A percentile compares a stretch with the other conserved stretches of the same genome.
These are phyloP conservation scores for Aspergillus tubingensis DNA, from an alignment of 2,329 filamentous ascomycete genomes.

Conservation along the genomic window DNA sequence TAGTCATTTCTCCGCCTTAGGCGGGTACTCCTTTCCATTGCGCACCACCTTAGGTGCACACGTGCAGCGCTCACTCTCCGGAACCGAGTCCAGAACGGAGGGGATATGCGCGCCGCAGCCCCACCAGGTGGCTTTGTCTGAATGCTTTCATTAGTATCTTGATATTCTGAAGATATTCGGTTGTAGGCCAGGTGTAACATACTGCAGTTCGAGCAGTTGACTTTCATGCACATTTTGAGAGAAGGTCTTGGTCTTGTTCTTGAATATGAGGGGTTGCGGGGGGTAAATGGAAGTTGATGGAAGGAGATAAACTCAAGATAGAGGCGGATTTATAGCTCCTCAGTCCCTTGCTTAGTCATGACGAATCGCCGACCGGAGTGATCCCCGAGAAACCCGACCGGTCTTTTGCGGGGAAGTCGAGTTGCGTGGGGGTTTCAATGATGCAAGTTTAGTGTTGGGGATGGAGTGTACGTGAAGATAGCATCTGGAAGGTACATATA, in stretches of 20 bases:
- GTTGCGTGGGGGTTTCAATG: too few relatives aligned
- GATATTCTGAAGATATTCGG: not conserved
- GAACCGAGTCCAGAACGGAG: constrained; percentile 62
- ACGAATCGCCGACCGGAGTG: too few relatives aligned
- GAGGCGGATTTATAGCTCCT: too few relatives aligned
- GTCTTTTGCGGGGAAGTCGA: too few relatives aligned
- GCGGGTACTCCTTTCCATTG: constrained; percentile 65
- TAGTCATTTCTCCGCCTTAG: constrained; percentile 57
- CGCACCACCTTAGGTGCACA: constrained; percentile 65
- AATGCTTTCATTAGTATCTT: not conserved
- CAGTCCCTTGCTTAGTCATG: too few relatives aligned
- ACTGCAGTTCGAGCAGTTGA: constrained; percentile 65
- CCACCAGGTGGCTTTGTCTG: constrained; percentile 65
- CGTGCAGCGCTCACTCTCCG: constrained; percentile 62
- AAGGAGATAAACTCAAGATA: too few relatives aligned
- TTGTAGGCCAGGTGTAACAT: constrained; percentile 37
- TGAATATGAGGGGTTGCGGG: not conserved
- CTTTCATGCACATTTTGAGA: constrained; percentile 64
- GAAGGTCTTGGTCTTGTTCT: not conserved
- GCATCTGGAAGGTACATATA: not conserved
- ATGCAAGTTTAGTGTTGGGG: not conserved
- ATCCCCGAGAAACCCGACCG: too few relatives aligned
- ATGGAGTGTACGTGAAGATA: not conserved
- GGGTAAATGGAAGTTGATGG: too few relatives aligned
- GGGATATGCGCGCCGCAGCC: constrained; percentile 66